A percentile compares a stretch with the other conserved stretches of the same genome.
phyloP scores from a whole-genome alignment of 306 rosid species.

The Phaseolus lunatus region DNA sequence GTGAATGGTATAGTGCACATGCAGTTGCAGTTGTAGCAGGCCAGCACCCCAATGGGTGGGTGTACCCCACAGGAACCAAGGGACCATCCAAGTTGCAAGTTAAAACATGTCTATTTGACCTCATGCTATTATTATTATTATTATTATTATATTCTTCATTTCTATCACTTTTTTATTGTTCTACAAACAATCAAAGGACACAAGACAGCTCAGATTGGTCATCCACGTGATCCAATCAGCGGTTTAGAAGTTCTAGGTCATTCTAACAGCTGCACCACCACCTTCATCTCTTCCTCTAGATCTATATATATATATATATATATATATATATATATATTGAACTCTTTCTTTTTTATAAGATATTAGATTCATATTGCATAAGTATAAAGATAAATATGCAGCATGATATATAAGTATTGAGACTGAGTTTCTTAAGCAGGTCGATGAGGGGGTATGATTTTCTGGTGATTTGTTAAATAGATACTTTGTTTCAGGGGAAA shows the following conservation, averaged over 20 bases:
- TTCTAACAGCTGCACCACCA: constrained; percentile 38
- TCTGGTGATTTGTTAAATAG: too few relatives aligned
- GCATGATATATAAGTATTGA: too few relatives aligned
- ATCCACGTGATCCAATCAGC: constrained; percentile 71
- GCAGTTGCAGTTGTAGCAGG: constrained; percentile 31
- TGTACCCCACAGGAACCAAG: constrained; percentile 30
- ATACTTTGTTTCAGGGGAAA: too few relatives aligned
- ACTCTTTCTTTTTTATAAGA: background rate
- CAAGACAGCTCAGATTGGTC: constrained; percentile 50
- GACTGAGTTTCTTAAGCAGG: too few relatives aligned
- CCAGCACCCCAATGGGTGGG: constrained; percentile 33
- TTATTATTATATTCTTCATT: background rate
- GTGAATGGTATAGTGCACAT: constrained; percentile 43
- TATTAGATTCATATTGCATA: background rate
- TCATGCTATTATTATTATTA: background rate
- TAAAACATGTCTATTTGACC: constrained; percentile 47
- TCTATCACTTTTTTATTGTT: background rate
- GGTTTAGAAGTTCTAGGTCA: constrained; percentile 62
- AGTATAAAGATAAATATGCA: background rate
- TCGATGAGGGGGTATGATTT: too few relatives aligned
- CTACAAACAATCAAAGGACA: constrained; percentile 2
- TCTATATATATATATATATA: background rate
- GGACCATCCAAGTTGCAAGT: constrained; percentile 37
- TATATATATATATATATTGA: too few relatives aligned
- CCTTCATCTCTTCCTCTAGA: constrained; percentile 24